Evolutionary conservation across 805 yeast species (phyloP).

Genomic region (Suhomyces prunicola): DNA sequence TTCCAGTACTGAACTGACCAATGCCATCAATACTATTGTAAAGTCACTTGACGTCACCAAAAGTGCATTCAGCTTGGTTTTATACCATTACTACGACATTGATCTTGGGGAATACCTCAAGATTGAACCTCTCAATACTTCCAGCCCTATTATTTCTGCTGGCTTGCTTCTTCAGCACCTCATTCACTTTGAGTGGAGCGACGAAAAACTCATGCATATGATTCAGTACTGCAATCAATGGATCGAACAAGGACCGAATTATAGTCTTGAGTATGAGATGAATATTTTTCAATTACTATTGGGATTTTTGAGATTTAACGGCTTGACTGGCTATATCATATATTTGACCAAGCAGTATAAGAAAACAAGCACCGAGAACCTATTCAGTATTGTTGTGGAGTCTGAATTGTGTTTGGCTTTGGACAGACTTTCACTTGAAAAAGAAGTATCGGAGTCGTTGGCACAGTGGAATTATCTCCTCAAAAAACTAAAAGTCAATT

Average conservation of each 20-base stretch:
- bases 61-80: conserved; percentile 9
- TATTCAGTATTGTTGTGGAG: conserved; percentile 7
- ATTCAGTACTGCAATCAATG: conserved; percentile 12
- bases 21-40: conserved; percentile 16
- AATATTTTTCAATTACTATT: conserved; percentile 23
- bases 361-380: not conserved
- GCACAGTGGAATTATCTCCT: conserved; percentile 12
- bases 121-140: not conserved
- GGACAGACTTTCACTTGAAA: conserved; percentile 2
- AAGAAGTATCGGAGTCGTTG: conserved; percentile 15
- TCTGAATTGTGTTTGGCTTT: conserved; percentile 12
- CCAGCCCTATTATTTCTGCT: not conserved
- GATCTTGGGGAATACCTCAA: conserved; percentile 6
- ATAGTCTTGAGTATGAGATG: conserved; percentile 20
- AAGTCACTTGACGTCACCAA: conserved; percentile 11
- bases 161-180: conserved; percentile 23
- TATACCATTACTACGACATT: conserved; percentile 20
- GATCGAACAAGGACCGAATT: conserved; percentile 4
- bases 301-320: conserved; percentile 25
- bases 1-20: conserved; percentile 13
- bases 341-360: conserved; percentile 20
- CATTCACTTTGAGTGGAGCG: conserved; percentile 21
- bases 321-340: conserved; percentile 18
- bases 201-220: conserved; percentile 4
- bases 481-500: conserved; percentile 7